A percentile compares a stretch with the other conserved stretches of the same genome.
Conservation (phyloP, 2,329 filamentous ascomycete species). For the Cladophialophora yegresii region DNA sequence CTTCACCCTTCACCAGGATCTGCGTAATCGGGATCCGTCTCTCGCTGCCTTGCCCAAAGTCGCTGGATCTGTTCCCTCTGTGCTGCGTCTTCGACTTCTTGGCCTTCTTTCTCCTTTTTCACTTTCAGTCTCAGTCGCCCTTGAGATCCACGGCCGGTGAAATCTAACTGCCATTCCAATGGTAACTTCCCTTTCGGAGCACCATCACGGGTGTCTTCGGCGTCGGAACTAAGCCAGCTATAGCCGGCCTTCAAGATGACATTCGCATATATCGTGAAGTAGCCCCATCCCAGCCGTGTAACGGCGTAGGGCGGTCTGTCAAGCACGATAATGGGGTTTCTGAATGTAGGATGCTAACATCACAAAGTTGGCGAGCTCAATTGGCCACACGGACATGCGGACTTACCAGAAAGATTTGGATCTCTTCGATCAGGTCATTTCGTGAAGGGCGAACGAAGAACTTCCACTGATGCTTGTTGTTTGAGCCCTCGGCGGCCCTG, state of each 20-base stretch:
- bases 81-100: slow-evolving; percentile 29
- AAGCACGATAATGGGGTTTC: slow-evolving; percentile 28
- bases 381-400: neutral
- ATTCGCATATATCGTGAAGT: slow-evolving; percentile 33
- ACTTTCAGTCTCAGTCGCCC: slow-evolving; percentile 32
- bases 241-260: slow-evolving; percentile 33
- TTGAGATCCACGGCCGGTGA: slow-evolving; percentile 32
- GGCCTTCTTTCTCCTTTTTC: slow-evolving; percentile 33
- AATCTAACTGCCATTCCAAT: slow-evolving; percentile 35
- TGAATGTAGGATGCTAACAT: slow-evolving; percentile 33
- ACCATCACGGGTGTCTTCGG: slow-evolving; percentile 32
- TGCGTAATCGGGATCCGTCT: slow-evolving; percentile 5
- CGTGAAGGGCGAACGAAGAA: slow-evolving; percentile 34
- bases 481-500: slow-evolving; percentile 23
- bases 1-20: neutral
- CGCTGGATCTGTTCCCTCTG: slow-evolving; percentile 25
- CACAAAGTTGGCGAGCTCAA: slow-evolving; percentile 9
- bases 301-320: slow-evolving; percentile 32
- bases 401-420: slow-evolving; percentile 33
- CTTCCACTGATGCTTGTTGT: slow-evolving; percentile 35
- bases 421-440: slow-evolving; percentile 35
- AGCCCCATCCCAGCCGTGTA: slow-evolving; percentile 33
- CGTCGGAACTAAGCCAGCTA: slow-evolving; percentile 32
- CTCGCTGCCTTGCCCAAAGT: slow-evolving; percentile 21
- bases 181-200: slow-evolving; percentile 30